Evolutionary conservation across 2,329 filamentous ascomycete species (phyloP), one percentile per base, ranked within the genome.

Genomic region (Alternaria panax): DNA sequence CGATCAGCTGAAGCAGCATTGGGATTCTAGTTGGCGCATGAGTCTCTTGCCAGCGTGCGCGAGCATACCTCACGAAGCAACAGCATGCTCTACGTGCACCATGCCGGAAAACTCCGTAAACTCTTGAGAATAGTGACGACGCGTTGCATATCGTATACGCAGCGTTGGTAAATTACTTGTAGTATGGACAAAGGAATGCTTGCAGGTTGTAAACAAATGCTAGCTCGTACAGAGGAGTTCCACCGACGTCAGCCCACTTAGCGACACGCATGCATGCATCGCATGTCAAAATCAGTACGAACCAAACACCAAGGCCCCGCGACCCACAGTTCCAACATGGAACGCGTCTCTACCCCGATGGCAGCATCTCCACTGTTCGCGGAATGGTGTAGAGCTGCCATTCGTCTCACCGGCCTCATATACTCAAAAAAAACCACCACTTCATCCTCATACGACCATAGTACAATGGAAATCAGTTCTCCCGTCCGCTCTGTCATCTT

Each of bases 351-450:
- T 1, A 7, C 3, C 11, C 16, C 24, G 24, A 2, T 20, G 14
- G 16, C 1, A 30, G 1, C n/a, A n/a, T 16, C 16, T 1, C 16
- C 2, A 9, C 30, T n/a, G 18, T 22, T 30, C 12, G 16, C 1
- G 4, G 0, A 3, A 8, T 16, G 2, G 8, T 14, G 18, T 2
- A 30, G 7, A 2, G 28, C 20, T 1, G 2, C 0, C 1, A 2
- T 3, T 0, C 0, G n/a, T 1, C 5, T 11, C 0, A 0, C 7
- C 12, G 28, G 28, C 9, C 2, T 2, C 1, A 34, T 24, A 2
- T n/a, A 1, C 1, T 3, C 2, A 0, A 4, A 0, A 4, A 20
- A 12, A n/a, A 0, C 18, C 12, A 24, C 18, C 2, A 2, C 1
- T 12, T 12, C 28, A 1, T 32, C 2, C 45, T 32, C 38, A 41